Evolutionary conservation across 345 rosid species (phyloP), one percentile per base, ranked within the genome.

Genomic region (Eucalyptus grandis): DNA sequence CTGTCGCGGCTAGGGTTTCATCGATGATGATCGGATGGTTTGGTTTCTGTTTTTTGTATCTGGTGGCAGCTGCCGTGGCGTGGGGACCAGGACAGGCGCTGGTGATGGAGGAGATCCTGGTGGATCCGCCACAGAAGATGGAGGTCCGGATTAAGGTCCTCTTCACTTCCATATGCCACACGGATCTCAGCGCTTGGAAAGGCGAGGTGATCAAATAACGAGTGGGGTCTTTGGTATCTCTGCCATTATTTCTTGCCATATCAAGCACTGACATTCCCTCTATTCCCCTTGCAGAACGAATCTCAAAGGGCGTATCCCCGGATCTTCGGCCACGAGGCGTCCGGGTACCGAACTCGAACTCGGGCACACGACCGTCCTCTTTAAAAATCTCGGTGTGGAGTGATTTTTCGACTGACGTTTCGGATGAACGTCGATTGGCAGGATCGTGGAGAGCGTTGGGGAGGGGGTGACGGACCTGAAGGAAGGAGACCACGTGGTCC

Each of bases 321-420:
- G 80, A 95, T 96, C 56, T 90, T 95, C 40, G 98, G 98, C 54
- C 98, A 96, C 86, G 97, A 96, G 89, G 97, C 97, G n/a, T 95
- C 95, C 7, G 97, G 98, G 97, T 96, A 92, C n/a, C 44, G 51
- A 54, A 77, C 58, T 22, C 82, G 14, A 56, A 56, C 62, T 56
- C 30, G 0, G 62, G 11, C 58, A 65, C 40, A 86, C 44, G 43
- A 40, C 26, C 16, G 83, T 21, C 62, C 30, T 22, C 58, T 21
- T 53, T 53, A 21, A 53, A 53, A 53, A 19, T 53, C 26, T 53
- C 26, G 58, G 58, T 53, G 19, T 21, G 58, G 26, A 53, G 62
- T 24, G 27, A 56, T 24, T 11, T 56, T 56, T 24, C 30, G 30
- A 56, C 49, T 54, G 80, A 87, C 7, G 34, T 37, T 16, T 5